These are phyloP conservation scores for Arthromyces matolae DNA, from an alignment of 768 basidiomycete genomes.

Conservation along the genomic window DNA sequence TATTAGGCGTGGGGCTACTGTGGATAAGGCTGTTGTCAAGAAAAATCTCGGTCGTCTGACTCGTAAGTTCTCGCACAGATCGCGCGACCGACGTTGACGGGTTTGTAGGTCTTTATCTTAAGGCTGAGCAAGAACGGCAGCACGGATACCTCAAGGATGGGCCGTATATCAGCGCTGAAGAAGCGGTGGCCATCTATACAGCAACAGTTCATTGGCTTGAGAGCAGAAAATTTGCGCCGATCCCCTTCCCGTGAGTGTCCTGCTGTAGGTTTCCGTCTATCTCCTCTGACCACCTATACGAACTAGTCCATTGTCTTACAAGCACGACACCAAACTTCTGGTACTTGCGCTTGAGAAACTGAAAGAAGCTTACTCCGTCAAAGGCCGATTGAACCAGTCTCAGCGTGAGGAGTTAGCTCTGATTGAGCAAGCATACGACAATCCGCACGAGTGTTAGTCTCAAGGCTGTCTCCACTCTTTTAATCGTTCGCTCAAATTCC, in stretches of 20 bases:
- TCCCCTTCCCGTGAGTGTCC: constrained; percentile 85
- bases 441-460: constrained; percentile 89
- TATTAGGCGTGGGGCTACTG: constrained; percentile 93
- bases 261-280: background rate
- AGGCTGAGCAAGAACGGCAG: constrained; percentile 98
- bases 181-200: constrained; percentile 97
- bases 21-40: constrained; percentile 98
- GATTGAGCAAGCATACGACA: constrained; percentile 99
- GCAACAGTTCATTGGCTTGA: constrained; percentile 99
- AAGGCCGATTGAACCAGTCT: constrained; percentile 95
- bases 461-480: background rate
- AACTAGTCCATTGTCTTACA: constrained; percentile 86
- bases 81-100: too few relatives aligned
- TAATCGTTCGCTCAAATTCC: background rate
- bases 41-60: constrained; percentile 98
- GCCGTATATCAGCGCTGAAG: constrained; percentile 97
- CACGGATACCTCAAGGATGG: constrained; percentile 99
- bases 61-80: constrained; percentile 57
- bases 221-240: constrained; percentile 95
- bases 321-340: constrained; percentile 97
- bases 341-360: constrained; percentile 96
- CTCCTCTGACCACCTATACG: background rate
- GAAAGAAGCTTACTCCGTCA: constrained; percentile 98
- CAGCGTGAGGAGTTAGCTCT: constrained; percentile 97
- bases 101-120: constrained; percentile 75